phyloP scores from a whole-genome alignment of 2,329 filamentous ascomycete genomes.

The Fusarium algeriense region DNA sequence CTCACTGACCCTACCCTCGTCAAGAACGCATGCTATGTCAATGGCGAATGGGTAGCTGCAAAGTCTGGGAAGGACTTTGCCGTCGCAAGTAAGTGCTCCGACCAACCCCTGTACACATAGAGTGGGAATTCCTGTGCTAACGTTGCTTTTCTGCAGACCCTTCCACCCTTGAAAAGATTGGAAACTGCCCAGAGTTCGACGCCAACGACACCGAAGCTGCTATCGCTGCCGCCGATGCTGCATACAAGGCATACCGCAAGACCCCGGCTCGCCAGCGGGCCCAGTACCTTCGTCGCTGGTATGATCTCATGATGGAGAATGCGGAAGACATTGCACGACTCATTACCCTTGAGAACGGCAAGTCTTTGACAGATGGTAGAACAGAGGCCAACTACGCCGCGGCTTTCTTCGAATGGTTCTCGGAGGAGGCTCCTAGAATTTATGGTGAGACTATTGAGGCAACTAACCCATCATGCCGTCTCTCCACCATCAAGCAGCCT shows the following conservation, averaged over 20 bases:
- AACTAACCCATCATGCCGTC: constrained; percentile 69
- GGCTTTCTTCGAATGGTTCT: constrained; percentile 73
- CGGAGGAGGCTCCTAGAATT: constrained; percentile 70
- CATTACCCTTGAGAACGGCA: constrained; percentile 79
- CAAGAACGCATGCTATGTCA: constrained; percentile 78
- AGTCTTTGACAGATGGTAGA: constrained; percentile 71
- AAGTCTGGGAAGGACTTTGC: constrained; percentile 80
- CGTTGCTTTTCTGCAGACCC: constrained; percentile 65
- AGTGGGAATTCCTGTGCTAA: constrained; percentile 18
- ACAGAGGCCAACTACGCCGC: constrained; percentile 70
- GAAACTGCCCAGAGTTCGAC: constrained; percentile 79
- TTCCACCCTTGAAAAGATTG: constrained; percentile 76
- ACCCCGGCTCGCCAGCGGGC: constrained; percentile 71
- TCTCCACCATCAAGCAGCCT: constrained; percentile 51
- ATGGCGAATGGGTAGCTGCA: constrained; percentile 81
- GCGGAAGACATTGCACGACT: constrained; percentile 74
- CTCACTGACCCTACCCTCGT: constrained; percentile 74
- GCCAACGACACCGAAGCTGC: constrained; percentile 75
- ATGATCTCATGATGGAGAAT: constrained; percentile 75
- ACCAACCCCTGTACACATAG: constrained; percentile 1
- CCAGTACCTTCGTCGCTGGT: constrained; percentile 73
- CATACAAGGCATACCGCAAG: constrained; percentile 69
- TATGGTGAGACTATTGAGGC: constrained; percentile 64
- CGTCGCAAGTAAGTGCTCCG: constrained; percentile 65
- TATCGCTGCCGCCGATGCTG: constrained; percentile 74